These are phyloP conservation scores for Elaeis oleifera DNA, from an alignment of 202 grass and related monocot species.

Conservation along the genomic window DNA sequence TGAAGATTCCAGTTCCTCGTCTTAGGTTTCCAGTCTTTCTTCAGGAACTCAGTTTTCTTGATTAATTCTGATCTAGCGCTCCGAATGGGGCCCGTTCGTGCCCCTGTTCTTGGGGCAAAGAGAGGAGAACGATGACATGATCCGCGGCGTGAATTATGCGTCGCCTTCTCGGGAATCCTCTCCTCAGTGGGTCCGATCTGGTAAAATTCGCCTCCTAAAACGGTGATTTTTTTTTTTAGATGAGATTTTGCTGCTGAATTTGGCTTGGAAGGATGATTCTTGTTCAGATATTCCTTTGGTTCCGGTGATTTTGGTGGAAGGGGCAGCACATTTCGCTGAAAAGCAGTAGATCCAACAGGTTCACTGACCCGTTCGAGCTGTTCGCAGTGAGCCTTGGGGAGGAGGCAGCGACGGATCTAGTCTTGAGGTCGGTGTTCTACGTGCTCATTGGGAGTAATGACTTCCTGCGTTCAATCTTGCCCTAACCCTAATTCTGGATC, in stretches of 20 bases:
- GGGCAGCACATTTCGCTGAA: constrained; percentile 54
- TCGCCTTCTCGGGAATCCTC: constrained; percentile 55
- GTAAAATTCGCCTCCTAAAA: constrained; percentile 7
- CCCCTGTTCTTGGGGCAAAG: constrained; percentile 46
- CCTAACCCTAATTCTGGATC: too few species aligned
- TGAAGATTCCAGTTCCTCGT: too few species aligned
- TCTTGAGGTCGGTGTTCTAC: constrained; percentile 59
- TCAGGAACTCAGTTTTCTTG: background rate
- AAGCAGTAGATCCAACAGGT: constrained; percentile 62
- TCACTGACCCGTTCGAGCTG: constrained; percentile 49
- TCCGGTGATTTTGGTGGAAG: background rate
- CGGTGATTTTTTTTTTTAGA: background rate
- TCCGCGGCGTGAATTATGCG: constrained; percentile 53
- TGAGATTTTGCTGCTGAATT: constrained; percentile 5
- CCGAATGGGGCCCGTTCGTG: constrained; percentile 52
- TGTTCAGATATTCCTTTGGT: too few species aligned
- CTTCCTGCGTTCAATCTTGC: constrained; percentile 13
- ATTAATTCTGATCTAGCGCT: constrained; percentile 23
- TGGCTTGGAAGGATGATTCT: background rate
- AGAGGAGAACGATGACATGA: constrained; percentile 42
- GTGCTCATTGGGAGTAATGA: constrained; percentile 72
- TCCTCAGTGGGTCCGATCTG: constrained; percentile 63
- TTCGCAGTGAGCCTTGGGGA: constrained; percentile 51
- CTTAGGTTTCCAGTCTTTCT: background rate
- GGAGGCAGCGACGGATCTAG: constrained; percentile 34